Base-by-base conservation (phyloP, 2,329 filamentous ascomycete species). In the Gnomoniopsis smithogilvyi region DNA sequence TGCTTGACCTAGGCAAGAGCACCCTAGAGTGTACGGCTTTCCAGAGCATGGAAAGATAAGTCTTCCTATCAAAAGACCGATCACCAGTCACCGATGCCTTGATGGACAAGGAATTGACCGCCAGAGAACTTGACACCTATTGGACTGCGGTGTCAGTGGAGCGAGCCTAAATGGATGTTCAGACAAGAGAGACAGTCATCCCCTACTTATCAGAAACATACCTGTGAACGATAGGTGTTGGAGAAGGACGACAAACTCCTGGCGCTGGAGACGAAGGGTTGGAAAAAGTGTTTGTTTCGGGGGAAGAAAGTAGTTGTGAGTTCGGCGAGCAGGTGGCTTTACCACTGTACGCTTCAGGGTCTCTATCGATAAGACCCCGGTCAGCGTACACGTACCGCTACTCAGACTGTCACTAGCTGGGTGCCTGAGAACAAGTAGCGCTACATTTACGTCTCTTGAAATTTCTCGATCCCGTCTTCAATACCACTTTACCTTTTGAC, bases 291-390 rank as follows among this genome's bases (percentile, higher is more conserved):
- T 4, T 8, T 41, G 17, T 3, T 14, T 2, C 36, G 36, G 36
- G 4, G 12, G 1, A n/a, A 41, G 36, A 41, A n/a, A 41, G 36
- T 41, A n/a, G 12, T n/a, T 41, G 36, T 41, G 36, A 41, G 4
- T 41, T 15, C 36, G 15, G 36, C 15, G 36, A 41, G 17, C 36
- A n/a, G n/a, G n/a, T n/a, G 36, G 36, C 36, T 4, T 1, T 4
- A 51, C 26, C 26, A 30, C 26, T 30, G 26, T 30, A 8, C 41
- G n/a, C 47, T 48, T 49, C n/a, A 19, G 45, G 33, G 21, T 47
- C 17, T 43, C 59, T 59, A 62, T 62, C 60, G 60, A 62, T 62
- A 62, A 62, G 43, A 11, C 0, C 12, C 2, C 12, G 24, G 30
- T 30, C 24, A 21, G 24, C 19, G n/a, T 11, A 12, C 6, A 14